Percentiles rank a stretch among this genome's conserved stretches.
These are phyloP conservation scores for Candida montana DNA, from an alignment of 805 yeast species.

Conservation along the genomic window DNA sequence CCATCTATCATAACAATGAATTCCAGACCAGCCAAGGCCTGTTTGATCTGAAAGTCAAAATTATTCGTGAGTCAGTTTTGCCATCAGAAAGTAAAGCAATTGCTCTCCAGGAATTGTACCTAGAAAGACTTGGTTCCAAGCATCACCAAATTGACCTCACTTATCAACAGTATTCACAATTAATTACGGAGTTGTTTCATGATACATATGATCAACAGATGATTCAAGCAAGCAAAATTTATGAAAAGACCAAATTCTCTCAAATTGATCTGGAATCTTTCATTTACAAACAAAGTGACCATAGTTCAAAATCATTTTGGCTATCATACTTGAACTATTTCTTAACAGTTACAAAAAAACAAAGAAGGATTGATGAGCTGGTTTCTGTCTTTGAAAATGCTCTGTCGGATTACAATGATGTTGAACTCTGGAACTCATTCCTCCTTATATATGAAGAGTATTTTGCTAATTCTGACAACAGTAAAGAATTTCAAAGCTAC, in stretches of 20 bases:
- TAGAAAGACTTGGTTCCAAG: conserved; percentile 34
- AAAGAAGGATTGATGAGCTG: conserved; percentile 3
- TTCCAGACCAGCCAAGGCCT: conserved; percentile 4
- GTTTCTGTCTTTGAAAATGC: conserved; percentile 15
- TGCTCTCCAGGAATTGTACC: conserved; percentile 1
- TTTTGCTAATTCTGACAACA: neutral
- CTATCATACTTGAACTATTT: neutral
- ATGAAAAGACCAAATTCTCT: conserved; percentile 28
- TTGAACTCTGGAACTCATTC: conserved; percentile 12
- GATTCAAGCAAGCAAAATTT: conserved; percentile 31
- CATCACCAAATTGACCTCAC: conserved; percentile 38
- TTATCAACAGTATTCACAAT: conserved; percentile 34
- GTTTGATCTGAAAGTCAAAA: neutral
- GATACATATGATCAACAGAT: conserved; percentile 32
- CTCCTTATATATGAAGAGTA: conserved; percentile 9
- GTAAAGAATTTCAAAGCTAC: neutral
- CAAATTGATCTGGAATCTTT: conserved; percentile 28
- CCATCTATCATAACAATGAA: neutral
- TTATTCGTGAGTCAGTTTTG: neutral
- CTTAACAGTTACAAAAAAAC: conserved; percentile 9
- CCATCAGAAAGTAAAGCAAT: neutral
- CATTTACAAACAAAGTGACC: conserved; percentile 25
- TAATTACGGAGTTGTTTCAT: conserved; percentile 29
- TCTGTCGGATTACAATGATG: conserved; percentile 3
- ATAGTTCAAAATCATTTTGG: conserved; percentile 10